Conservation (phyloP, 257 asterid genomes). For the Scutellaria baicalensis region DNA sequence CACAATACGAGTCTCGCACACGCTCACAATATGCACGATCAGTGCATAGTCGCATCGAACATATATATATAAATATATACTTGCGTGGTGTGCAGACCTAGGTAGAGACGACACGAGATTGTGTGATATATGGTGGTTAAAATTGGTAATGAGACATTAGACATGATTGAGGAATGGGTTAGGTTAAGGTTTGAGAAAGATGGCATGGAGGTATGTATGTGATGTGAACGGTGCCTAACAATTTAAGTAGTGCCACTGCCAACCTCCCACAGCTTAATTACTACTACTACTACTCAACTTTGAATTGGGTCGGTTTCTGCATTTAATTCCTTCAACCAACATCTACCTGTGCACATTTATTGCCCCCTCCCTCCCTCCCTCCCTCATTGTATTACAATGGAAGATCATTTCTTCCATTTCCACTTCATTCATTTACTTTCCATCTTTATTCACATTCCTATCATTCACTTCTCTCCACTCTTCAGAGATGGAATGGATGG, state of each 20-base stretch:
- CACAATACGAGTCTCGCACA: too few species aligned
- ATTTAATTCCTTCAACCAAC: conserved; percentile 40
- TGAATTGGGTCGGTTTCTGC: conserved; percentile 31
- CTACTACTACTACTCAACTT: neutral
- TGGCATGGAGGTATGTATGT: neutral
- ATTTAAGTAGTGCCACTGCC: conserved; percentile 33
- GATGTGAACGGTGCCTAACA: neutral
- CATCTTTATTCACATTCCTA: neutral
- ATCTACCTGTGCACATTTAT: conserved; percentile 32
- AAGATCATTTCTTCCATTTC: too few species aligned
- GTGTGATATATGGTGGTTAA: too few species aligned
- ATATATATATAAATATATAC: too few species aligned
- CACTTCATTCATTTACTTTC: neutral
- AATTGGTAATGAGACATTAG: too few species aligned
- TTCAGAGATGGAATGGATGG: neutral
- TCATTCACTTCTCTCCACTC: too few species aligned
- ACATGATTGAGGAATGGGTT: neutral
- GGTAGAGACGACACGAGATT: too few species aligned
- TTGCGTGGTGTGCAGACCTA: too few species aligned
- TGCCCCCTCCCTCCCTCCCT: too few species aligned
- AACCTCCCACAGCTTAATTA: conserved; percentile 18
- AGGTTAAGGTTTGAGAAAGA: neutral
- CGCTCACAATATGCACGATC: too few species aligned
- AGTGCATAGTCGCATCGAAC: too few species aligned
- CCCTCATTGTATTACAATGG: too few species aligned